Percentiles rank a stretch among this genome's conserved stretches.
These are phyloP conservation scores for Pilaira anomala DNA, from an alignment of 192 early-diverging fungal species.

Conservation along the genomic window DNA sequence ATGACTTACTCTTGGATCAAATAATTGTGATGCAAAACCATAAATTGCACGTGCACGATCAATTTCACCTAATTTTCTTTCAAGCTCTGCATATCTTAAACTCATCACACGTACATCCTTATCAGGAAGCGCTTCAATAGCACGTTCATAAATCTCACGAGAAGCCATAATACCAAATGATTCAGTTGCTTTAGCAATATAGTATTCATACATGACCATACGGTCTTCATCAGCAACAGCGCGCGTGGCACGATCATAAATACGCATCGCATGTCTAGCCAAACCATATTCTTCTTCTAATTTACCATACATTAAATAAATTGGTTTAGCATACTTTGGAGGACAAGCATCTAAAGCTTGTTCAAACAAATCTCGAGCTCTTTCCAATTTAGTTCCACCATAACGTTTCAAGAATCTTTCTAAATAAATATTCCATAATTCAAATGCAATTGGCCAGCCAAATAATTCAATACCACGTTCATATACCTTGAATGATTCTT, in stretches of 20 bases:
- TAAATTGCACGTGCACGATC: constrained; percentile 90
- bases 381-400: constrained; percentile 83
- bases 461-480: constrained; percentile 96
- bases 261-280: constrained; percentile 87
- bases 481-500: constrained; percentile 94
- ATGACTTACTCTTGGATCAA: constrained; percentile 74
- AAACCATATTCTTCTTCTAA: constrained; percentile 91
- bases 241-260: constrained; percentile 89
- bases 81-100: constrained; percentile 80
- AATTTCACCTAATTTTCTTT: constrained; percentile 89
- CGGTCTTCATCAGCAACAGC: constrained; percentile 75
- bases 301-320: constrained; percentile 89
- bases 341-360: constrained; percentile 87
- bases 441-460: constrained; percentile 94
- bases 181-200: constrained; percentile 83
- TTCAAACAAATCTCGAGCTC: constrained; percentile 93
- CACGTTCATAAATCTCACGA: constrained; percentile 91
- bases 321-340: constrained; percentile 75
- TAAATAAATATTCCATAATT: constrained; percentile 97
- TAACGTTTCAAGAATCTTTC: constrained; percentile 82
- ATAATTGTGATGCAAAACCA: constrained; percentile 83
- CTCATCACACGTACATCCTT: constrained; percentile 72
- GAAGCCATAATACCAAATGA: constrained; percentile 85
- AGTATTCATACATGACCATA: constrained; percentile 81
- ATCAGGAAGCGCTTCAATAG: constrained; percentile 84